phyloP scores from a whole-genome alignment of 2,329 filamentous ascomycete genomes.

The Verticillium nonalfalfae region DNA sequence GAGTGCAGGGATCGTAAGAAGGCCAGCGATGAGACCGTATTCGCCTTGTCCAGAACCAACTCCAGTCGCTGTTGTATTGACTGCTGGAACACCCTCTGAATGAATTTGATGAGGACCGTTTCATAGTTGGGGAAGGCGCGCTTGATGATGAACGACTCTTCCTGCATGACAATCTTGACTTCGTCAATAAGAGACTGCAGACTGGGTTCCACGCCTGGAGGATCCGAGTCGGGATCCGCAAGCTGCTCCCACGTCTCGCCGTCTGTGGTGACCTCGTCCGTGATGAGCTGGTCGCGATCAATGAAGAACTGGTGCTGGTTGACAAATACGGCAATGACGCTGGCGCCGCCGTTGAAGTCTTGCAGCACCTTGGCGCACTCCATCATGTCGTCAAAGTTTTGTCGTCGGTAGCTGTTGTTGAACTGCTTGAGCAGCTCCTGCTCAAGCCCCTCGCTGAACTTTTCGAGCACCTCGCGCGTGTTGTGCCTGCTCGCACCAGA shows the following conservation, averaged over 20 bases:
- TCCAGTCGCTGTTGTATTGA: conserved; percentile 95
- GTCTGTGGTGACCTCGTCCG: conserved; percentile 74
- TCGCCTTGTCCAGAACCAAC: conserved; percentile 91
- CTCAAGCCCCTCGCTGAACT: conserved; percentile 91
- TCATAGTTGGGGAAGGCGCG: conserved; percentile 95
- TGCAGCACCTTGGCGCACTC: conserved; percentile 90
- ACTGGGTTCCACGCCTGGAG: conserved; percentile 85
- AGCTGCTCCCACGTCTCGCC: conserved; percentile 81
- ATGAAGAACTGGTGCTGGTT: conserved; percentile 99
- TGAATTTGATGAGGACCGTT: conserved; percentile 84
- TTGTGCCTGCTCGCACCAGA: conserved; percentile 45
- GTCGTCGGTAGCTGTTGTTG: conserved; percentile 90
- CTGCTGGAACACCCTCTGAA: conserved; percentile 95
- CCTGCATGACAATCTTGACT: conserved; percentile 90
- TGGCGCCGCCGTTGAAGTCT: conserved; percentile 93
- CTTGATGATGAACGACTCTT: conserved; percentile 95
- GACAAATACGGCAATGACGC: conserved; percentile 92
- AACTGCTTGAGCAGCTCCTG: conserved; percentile 95
- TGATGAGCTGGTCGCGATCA: conserved; percentile 84
- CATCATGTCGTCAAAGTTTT: conserved; percentile 97
- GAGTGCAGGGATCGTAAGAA: conserved; percentile 89
- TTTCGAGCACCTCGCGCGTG: conserved; percentile 87
- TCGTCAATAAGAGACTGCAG: conserved; percentile 90
- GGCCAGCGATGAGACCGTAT: conserved; percentile 82
- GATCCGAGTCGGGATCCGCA: conserved; percentile 88